Evolutionary conservation across 2,329 filamentous ascomycete species (phyloP).

Genomic region (Arthrinium phaeospermum): DNA sequence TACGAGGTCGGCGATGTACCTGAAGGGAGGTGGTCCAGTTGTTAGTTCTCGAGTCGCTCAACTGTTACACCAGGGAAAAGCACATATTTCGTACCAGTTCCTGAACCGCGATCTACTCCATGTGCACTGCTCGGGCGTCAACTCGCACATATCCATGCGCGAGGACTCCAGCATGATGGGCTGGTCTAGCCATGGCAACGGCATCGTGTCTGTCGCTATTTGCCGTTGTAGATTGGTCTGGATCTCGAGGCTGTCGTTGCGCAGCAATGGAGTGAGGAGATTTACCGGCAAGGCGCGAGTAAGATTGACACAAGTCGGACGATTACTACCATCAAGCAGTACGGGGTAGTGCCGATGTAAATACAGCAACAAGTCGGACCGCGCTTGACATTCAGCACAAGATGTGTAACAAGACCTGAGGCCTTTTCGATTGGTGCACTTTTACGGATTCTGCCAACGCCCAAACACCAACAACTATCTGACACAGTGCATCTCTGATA

Average conservation of each 20-base stretch:
- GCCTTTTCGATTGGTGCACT: slow-evolving; percentile 4
- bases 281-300: background rate
- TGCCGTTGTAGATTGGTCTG: background rate
- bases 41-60: background rate
- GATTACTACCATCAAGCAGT: background rate
- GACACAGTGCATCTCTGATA: background rate
- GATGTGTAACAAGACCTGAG: background rate
- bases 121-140: slow-evolving; percentile 50
- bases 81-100: slow-evolving; percentile 47
- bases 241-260: background rate
- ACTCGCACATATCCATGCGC: slow-evolving; percentile 39
- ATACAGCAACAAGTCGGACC: background rate
- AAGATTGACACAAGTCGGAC: background rate
- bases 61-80: background rate
- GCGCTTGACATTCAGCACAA: background rate
- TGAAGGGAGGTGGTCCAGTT: slow-evolving; percentile 28
- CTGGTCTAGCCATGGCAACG: slow-evolving; percentile 44
- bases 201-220: background rate
- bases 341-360: background rate
- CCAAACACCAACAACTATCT: background rate
- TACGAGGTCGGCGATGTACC: slow-evolving; percentile 60
- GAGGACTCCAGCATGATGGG: slow-evolving; percentile 48
- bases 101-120: slow-evolving; percentile 53
- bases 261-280: background rate
- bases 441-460: background rate